Evolutionary conservation across 1,139 yeast species (phyloP).

Genomic region (Saccharomyces hybrid): DNA sequence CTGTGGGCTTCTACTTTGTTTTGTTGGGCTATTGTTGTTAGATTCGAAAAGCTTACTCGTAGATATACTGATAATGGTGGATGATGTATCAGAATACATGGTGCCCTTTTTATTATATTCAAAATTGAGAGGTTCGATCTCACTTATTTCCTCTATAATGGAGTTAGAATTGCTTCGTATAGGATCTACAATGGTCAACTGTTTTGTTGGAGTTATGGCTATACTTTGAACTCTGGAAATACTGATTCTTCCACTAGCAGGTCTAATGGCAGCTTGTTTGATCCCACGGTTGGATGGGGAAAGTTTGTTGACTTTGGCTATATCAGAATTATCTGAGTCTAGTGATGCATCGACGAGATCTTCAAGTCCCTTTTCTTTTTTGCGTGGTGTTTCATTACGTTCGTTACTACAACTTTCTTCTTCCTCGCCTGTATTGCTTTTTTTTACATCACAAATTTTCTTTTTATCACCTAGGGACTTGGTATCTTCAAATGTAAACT

Average conservation of each 20-base stretch:
- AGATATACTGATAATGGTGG: slow-evolving; percentile 11
- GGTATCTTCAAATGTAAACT: slow-evolving; percentile 17
- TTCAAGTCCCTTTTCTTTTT: neutral
- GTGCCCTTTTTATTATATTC: slow-evolving; percentile 11
- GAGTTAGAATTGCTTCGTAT: slow-evolving; percentile 2
- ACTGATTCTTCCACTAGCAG: slow-evolving; percentile 32
- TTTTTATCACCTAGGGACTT: neutral
- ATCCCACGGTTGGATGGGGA: neutral
- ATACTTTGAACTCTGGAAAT: slow-evolving; percentile 15
- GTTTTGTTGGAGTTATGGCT: slow-evolving; percentile 4
- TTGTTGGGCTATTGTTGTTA: slow-evolving; percentile 13
- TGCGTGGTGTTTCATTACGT: neutral
- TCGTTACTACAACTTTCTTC: neutral
- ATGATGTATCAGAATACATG: slow-evolving; percentile 9
- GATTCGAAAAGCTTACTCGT: slow-evolving; percentile 17
- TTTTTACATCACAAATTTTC: neutral
- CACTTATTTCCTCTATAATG: neutral
- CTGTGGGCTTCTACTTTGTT: neutral
- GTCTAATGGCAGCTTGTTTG: slow-evolving; percentile 16
- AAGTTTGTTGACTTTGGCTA: neutral
- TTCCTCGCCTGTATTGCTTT: neutral
- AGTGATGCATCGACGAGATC: neutral
- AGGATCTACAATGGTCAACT: slow-evolving; percentile 5
- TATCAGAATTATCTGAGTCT: neutral
- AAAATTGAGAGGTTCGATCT: slow-evolving; percentile 17